Evolutionary conservation across 2,329 filamentous ascomycete species (phyloP).

Genomic region (Monosporascus ibericus): DNA sequence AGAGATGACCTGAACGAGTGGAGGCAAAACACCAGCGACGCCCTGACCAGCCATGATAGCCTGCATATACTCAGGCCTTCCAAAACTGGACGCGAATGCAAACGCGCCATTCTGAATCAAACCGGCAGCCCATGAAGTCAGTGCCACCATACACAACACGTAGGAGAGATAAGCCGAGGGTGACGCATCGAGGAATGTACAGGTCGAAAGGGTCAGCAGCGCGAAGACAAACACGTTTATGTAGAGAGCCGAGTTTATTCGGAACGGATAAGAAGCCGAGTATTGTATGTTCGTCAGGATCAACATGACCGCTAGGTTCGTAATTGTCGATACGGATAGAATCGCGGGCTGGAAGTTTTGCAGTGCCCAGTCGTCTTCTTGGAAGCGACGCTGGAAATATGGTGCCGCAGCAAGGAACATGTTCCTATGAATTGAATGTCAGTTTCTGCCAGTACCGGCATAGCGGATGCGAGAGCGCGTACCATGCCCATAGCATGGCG

Average conservation of each 20-base stretch:
- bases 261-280: conserved; percentile 78
- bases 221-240: conserved; percentile 74
- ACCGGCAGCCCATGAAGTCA: conserved; percentile 73
- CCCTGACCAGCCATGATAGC: conserved; percentile 95
- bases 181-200: conserved; percentile 55
- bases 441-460: background rate
- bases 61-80: conserved; percentile 82
- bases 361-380: conserved; percentile 61
- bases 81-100: conserved; percentile 83
- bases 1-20: conserved; percentile 73
- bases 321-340: conserved; percentile 76
- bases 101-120: conserved; percentile 92
- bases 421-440: conserved; percentile 50
- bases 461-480: conserved; percentile 26
- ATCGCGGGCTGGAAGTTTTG: conserved; percentile 87
- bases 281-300: conserved; percentile 75
- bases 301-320: conserved; percentile 71
- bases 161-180: conserved; percentile 71
- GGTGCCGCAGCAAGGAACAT: conserved; percentile 96
- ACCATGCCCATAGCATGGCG: conserved; percentile 98
- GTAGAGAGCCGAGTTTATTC: conserved; percentile 70
- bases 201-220: conserved; percentile 74
- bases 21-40: conserved; percentile 83
- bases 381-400: conserved; percentile 84
- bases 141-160: conserved; percentile 73